phyloP scores from a whole-genome alignment of 2,329 filamentous ascomycete genomes.

The Ceratocystis alfenasii region DNA sequence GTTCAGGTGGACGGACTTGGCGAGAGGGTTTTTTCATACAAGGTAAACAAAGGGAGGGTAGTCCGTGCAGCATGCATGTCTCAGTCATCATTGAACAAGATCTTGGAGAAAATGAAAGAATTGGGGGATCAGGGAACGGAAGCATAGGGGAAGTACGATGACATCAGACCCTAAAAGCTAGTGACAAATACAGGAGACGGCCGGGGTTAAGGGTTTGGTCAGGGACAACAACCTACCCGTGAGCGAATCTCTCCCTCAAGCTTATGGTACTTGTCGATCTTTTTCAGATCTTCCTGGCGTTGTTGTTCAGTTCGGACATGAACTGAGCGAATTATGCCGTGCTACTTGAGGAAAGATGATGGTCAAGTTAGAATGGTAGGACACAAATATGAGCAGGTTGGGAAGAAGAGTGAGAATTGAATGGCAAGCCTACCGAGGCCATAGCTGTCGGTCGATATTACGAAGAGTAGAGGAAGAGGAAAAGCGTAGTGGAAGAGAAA shows the following conservation, averaged over 20 bases:
- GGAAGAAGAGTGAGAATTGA: not conserved
- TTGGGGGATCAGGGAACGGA: not conserved
- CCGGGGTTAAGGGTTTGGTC: not conserved
- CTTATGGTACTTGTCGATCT: conserved; percentile 62
- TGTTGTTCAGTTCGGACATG: conserved; percentile 55
- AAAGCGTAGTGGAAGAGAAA: too few relatives aligned
- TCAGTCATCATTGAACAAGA: not conserved
- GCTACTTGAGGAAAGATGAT: conserved; percentile 38
- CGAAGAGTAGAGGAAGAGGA: not conserved
- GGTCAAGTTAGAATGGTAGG: not conserved
- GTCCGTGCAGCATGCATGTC: conserved; percentile 10
- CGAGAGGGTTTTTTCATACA: not conserved
- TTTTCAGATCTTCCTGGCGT: conserved; percentile 56
- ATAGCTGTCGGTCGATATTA: conserved; percentile 8
- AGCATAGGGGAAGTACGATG: not conserved
- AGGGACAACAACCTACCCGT: conserved; percentile 38
- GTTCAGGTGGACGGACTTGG: not conserved
- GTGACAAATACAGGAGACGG: not conserved
- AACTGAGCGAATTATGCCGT: conserved; percentile 65
- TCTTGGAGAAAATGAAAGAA: not conserved
- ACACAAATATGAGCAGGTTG: not conserved
- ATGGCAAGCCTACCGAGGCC: conserved; percentile 16
- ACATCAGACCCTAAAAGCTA: conserved; percentile 6
- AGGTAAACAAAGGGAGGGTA: not conserved
- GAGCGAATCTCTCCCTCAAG: conserved; percentile 56